phyloP scores from a whole-genome alignment of 129 eudicot species.

The Flaveria sonorensis region DNA sequence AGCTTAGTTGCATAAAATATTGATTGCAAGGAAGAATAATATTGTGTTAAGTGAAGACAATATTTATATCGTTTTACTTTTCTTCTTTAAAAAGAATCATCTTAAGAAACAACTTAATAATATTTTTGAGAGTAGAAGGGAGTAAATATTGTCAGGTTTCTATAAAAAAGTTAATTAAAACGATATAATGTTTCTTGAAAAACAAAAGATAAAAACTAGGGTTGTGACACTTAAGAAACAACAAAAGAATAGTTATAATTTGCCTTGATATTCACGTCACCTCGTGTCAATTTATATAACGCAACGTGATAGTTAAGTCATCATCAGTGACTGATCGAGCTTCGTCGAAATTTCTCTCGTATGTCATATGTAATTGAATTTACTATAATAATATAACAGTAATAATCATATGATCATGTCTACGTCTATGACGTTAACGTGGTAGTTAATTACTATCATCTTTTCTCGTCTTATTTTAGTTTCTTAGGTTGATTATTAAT shows the following conservation, averaged over 20 bases:
- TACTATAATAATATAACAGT: neutral
- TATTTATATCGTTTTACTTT: too few species aligned
- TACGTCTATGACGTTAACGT: neutral
- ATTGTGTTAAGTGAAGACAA: too few species aligned
- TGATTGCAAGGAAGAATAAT: too few species aligned
- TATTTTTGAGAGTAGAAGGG: too few species aligned
- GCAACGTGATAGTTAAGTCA: conserved; percentile 24
- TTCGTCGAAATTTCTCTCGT: conserved; percentile 25
- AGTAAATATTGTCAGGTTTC: too few species aligned
- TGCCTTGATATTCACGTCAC: conserved; percentile 20
- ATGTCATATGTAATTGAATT: neutral
- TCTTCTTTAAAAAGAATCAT: too few species aligned
- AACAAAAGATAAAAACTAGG: neutral
- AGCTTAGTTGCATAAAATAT: too few species aligned
- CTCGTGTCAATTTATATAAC: neutral
- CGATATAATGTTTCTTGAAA: neutral
- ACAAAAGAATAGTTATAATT: neutral
- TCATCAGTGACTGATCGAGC: neutral
- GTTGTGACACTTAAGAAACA: neutral
- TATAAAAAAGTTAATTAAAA: neutral
- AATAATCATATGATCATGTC: neutral
- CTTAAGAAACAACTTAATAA: too few species aligned
- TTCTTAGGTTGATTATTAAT: too few species aligned
- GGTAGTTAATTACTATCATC: neutral
- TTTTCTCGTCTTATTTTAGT: too few species aligned